Evolutionary conservation across 2,329 filamentous ascomycete genomes (phyloP).

Genomic region (Atkinsonella hypoxylon): DNA sequence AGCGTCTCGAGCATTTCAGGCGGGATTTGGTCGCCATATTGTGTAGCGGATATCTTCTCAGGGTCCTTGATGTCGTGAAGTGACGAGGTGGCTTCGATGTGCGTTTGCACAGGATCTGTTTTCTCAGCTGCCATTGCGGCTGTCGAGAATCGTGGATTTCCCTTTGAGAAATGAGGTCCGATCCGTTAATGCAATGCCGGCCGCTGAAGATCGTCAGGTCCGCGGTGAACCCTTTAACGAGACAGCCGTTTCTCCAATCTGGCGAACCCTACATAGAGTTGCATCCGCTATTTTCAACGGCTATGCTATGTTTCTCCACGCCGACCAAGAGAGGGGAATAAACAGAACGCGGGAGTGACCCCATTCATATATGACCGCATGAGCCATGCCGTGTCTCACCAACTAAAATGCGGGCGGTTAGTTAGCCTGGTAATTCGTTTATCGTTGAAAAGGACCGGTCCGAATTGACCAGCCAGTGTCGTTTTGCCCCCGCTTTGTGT

Average conservation of each 20-base stretch:
- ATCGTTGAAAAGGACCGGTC: not conserved
- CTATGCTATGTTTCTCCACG: not conserved
- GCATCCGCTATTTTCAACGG: not conserved
- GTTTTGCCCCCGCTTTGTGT: not conserved
- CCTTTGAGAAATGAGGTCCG: too few species aligned
- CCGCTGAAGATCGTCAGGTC: not conserved
- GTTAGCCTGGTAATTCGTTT: not conserved
- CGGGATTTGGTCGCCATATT: slow-evolving; percentile 24
- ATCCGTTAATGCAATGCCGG: not conserved
- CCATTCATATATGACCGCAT: not conserved
- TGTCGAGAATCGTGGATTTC: not conserved
- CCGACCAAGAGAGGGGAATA: not conserved
- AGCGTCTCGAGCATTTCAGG: slow-evolving; percentile 27
- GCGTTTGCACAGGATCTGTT: not conserved
- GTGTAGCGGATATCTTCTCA: slow-evolving; percentile 4
- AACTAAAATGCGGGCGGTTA: not conserved
- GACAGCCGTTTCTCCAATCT: not conserved
- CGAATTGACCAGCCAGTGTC: not conserved
- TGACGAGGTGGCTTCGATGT: not conserved
- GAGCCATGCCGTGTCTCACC: slow-evolving; percentile 1
- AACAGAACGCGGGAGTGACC: not conserved
- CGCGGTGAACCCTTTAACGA: not conserved
- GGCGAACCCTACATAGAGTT: not conserved
- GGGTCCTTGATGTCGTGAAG: not conserved
- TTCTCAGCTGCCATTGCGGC: not conserved